phyloP scores from a whole-genome alignment of 2,329 filamentous ascomycete species.

The Dactylellina haptotyla region DNA sequence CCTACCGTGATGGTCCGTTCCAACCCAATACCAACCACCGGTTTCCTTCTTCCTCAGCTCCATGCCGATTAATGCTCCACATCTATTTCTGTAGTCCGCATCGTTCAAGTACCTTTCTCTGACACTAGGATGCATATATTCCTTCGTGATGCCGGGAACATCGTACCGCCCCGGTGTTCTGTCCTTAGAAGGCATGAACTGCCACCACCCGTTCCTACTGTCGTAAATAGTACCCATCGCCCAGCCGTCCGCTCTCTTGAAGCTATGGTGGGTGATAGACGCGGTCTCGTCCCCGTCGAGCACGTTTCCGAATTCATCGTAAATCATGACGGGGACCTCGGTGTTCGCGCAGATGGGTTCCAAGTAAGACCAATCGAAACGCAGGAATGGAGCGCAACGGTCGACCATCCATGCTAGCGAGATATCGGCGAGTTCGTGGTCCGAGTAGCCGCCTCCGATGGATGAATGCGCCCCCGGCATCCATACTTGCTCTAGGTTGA shows the following conservation, averaged over 20 bases:
- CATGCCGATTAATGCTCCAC: slow-evolving; percentile 42
- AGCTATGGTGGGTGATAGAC: slow-evolving; percentile 17
- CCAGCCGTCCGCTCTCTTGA: slow-evolving; percentile 58
- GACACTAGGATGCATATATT: slow-evolving; percentile 55
- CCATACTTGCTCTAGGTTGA: slow-evolving; percentile 48
- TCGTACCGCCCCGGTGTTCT: slow-evolving; percentile 58
- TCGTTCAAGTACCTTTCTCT: slow-evolving; percentile 54
- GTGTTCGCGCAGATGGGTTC: slow-evolving; percentile 54
- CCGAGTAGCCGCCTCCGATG: slow-evolving; percentile 64
- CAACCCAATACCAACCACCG: slow-evolving; percentile 46
- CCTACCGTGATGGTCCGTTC: slow-evolving; percentile 2
- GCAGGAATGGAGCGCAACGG: slow-evolving; percentile 60
- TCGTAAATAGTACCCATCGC: slow-evolving; percentile 60
- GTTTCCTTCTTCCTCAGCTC: slow-evolving; percentile 35
- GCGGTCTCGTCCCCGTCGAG: slow-evolving; percentile 21
- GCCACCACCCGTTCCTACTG: slow-evolving; percentile 56
- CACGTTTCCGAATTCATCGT: slow-evolving; percentile 36
- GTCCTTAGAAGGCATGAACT: slow-evolving; percentile 51
- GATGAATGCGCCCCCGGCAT: slow-evolving; percentile 62
- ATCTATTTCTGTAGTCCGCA: slow-evolving; percentile 41
- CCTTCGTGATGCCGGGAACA: slow-evolving; percentile 54
- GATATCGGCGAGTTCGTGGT: slow-evolving; percentile 65
- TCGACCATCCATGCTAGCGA: slow-evolving; percentile 67
- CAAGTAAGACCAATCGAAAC: slow-evolving; percentile 61
- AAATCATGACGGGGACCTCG: slow-evolving; percentile 24